Conservation (phyloP, 371 early-diverging fungal species). For the Nematocida minor region DNA sequence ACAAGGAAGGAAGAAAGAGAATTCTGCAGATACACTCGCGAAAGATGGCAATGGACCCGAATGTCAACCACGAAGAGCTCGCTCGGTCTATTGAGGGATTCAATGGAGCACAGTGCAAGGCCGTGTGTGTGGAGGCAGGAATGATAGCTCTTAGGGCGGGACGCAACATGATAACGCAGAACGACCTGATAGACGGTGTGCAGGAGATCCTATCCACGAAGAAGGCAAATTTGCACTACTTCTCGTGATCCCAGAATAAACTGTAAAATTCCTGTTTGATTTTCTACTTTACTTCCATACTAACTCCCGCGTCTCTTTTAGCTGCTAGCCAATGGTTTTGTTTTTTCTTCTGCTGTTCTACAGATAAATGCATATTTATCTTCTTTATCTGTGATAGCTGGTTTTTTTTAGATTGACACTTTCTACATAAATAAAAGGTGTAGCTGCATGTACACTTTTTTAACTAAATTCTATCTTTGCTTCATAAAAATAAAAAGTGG, state of each 20-base stretch:
- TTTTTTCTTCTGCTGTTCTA: no score
- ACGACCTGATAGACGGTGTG: slow-evolving; percentile 97
- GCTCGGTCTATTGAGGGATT: slow-evolving; percentile 95
- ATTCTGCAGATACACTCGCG: slow-evolving; percentile 97
- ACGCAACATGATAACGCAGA: slow-evolving; percentile 80
- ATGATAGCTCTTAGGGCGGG: slow-evolving; percentile 93
- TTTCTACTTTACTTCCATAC: background rate
- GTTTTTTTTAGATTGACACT: no score
- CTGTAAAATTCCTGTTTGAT: background rate
- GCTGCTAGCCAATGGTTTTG: no score
- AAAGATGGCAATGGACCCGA: slow-evolving; percentile 88
- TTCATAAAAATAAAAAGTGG: no score
- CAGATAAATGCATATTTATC: no score
- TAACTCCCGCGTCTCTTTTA: background rate
- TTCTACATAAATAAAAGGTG: no score
- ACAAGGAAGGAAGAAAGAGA: slow-evolving; percentile 90
- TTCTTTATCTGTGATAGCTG: no score
- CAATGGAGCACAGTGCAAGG: slow-evolving; percentile 98
- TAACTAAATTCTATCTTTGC: no score
- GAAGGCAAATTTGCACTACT: slow-evolving; percentile 71
- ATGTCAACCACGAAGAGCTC: slow-evolving; percentile 96
- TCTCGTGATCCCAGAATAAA: slow-evolving; percentile 63
- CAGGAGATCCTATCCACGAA: slow-evolving; percentile 99
- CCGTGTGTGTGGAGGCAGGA: slow-evolving; percentile 96
- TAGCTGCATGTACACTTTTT: no score